A percentile compares a stretch with the other conserved stretches of the same genome.
These are phyloP conservation scores for Vicia faba DNA, from an alignment of 306 rosid genomes.

Conservation along the genomic window DNA sequence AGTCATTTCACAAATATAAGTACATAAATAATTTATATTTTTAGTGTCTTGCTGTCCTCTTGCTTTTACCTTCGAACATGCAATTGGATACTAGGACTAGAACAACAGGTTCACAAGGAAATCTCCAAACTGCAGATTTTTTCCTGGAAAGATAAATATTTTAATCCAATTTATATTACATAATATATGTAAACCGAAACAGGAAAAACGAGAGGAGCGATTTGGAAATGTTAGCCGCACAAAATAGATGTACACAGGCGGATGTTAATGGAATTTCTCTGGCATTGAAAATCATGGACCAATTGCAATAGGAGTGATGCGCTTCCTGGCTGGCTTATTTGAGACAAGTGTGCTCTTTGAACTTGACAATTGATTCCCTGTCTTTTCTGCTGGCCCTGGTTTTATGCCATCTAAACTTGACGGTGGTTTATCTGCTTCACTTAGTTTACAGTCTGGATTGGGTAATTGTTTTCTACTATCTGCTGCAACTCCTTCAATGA, in stretches of 20 bases:
- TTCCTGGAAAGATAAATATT: constrained; percentile 4
- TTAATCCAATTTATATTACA: constrained; percentile 30
- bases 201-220: not conserved
- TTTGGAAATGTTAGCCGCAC: constrained; percentile 29
- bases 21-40: not conserved
- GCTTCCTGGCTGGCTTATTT: constrained; percentile 48
- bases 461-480: constrained; percentile 24
- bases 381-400: constrained; percentile 30
- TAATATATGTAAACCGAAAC: constrained; percentile 18
- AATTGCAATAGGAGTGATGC: constrained; percentile 45
- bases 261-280: constrained; percentile 18
- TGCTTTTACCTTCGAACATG: not conserved
- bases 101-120: not conserved
- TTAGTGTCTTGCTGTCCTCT: not conserved
- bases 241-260: constrained; percentile 35
- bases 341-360: constrained; percentile 31
- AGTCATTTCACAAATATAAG: not conserved
- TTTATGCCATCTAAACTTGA: constrained; percentile 38
- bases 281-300: constrained; percentile 37
- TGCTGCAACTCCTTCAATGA: constrained; percentile 2
- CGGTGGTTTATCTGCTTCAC: constrained; percentile 39
- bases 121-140: constrained; percentile 8
- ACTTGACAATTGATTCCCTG: constrained; percentile 30
- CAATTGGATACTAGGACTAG: not conserved
- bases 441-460: constrained; percentile 17